Conservation (phyloP, 2,329 filamentous ascomycete genomes). For the Myriosclerotinia curreyana region DNA sequence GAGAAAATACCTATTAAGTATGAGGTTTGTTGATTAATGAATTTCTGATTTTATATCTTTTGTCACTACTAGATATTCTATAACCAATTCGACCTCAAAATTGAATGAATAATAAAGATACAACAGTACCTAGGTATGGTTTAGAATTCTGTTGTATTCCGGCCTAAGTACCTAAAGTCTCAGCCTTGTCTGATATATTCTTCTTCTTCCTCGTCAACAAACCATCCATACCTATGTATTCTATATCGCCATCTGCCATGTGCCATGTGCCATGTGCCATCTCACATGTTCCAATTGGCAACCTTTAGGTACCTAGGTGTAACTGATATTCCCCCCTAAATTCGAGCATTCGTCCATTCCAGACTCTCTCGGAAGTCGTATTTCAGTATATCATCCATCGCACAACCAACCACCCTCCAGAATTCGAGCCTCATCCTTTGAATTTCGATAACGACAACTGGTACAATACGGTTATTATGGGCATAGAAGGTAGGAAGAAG, state of each 20-base stretch:
- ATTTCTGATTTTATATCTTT: not conserved
- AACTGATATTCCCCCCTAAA: not conserved
- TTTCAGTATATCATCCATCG: not conserved
- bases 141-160: not conserved
- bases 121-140: not conserved
- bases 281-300: not conserved
- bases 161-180: not conserved
- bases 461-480: conserved; percentile 6
- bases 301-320: not conserved
- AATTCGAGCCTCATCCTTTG: conserved; percentile 17
- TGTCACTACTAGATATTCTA: no score
- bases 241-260: not conserved
- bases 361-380: not conserved
- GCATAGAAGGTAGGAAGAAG: not conserved
- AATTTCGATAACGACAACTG: conserved; percentile 20
- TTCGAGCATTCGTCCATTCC: not conserved
- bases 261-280: not conserved
- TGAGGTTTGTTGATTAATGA: not conserved
- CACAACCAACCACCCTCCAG: not conserved
- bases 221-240: not conserved
- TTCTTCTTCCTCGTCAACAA: not conserved
- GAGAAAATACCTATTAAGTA: not conserved
- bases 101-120: not conserved
- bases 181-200: conserved; percentile 13
- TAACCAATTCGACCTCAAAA: not conserved